phyloP scores from a whole-genome alignment of 805 yeast species.

The Torulaspora delbrueckii region DNA sequence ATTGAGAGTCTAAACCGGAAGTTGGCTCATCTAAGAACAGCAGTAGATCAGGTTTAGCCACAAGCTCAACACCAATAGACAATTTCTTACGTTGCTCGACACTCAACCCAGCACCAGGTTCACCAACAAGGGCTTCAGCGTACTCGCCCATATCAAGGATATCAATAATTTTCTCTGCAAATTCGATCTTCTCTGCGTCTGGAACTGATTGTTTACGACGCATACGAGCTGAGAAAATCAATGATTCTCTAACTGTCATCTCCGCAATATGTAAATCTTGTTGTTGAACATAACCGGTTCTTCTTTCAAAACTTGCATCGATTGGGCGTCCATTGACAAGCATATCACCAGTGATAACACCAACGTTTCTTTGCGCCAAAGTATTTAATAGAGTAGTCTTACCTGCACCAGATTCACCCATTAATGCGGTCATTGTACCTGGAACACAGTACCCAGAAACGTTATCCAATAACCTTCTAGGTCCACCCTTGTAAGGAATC shows the following conservation, averaged over 20 bases:
- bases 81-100: conserved; percentile 42
- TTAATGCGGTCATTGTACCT: conserved; percentile 55
- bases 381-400: conserved; percentile 54
- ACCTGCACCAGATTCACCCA: conserved; percentile 67
- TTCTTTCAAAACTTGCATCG: conserved; percentile 48
- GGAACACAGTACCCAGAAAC: conserved; percentile 46
- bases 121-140: conserved; percentile 50
- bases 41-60: conserved; percentile 43
- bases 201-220: conserved; percentile 45
- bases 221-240: conserved; percentile 46
- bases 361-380: conserved; percentile 49
- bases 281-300: conserved; percentile 55
- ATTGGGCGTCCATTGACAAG: conserved; percentile 48
- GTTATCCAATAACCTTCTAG: conserved; percentile 49
- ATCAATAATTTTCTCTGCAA: conserved; percentile 48
- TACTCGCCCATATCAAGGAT: conserved; percentile 49
- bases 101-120: conserved; percentile 40
- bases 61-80: conserved; percentile 45
- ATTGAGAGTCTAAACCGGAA: conserved; percentile 49
- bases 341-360: conserved; percentile 54
- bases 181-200: conserved; percentile 41
- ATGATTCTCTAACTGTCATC: conserved; percentile 35
- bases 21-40: conserved; percentile 50
- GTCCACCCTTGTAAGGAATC: conserved; percentile 36
- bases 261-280: conserved; percentile 48